Evolutionary conservation across 2,329 filamentous ascomycete genomes (phyloP), one percentile per base, ranked within the genome.

Genomic region (Aspergillus clavatus): DNA sequence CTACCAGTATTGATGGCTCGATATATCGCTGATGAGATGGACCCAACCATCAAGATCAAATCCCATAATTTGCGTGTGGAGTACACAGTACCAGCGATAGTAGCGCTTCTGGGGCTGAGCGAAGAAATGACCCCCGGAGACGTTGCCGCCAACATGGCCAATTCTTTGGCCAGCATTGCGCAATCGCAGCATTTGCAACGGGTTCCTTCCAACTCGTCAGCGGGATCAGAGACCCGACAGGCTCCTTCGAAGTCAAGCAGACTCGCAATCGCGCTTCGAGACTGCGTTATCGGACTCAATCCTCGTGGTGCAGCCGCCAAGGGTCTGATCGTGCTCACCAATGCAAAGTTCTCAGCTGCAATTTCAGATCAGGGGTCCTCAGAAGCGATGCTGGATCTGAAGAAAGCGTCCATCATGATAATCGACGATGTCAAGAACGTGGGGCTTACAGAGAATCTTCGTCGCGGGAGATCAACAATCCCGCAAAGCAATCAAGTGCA

Each of bases 21-120:
- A 40, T 86, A 95, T 71, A 87, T 98, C 53, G 89, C 89, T 0
- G 90, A 97, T 62, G 91, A 97, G 62, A 87, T 94, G 70, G 91
- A 97, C 52, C 91, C 94, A 0, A 83, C 88, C 5, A 74, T 96
- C 54, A 95, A 94, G 63, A 66, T 96, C 46, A 94, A 95, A 62
- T 71, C 97, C 33, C 87, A 86, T 66, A 89, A 95, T 50, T 56
- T 95, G 4, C 84, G 82, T 47, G 67, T 89, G n/a, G 94, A 98
- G 62, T 98, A 98, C 64, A 84, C 85, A 12, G 86, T 97, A 3
- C 80, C 87, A 0, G 88, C 87, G 0, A 67, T 96, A 0, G 84
- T 95, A 74, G 87, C 89, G 42, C 67, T 95, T 4, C 76, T 95
- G 5, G 84, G 82, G 0, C 74, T 94, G 2, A 75, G 77, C 11